Evolutionary conservation across 2,329 filamentous ascomycete species (phyloP).

Genomic region (Pleomassaria siparia): DNA sequence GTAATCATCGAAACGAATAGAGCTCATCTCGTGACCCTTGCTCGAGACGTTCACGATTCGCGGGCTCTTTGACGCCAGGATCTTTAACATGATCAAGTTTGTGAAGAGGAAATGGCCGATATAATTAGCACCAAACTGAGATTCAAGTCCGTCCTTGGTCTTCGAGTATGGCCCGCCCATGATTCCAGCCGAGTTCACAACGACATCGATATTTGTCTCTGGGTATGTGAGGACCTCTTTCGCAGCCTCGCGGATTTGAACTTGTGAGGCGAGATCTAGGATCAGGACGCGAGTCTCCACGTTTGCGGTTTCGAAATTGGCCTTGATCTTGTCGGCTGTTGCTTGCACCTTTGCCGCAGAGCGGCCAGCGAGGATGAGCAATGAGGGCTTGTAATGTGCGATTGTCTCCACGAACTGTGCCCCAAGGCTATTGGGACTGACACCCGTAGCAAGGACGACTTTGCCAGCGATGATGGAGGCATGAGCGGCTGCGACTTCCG

Average conservation of each 20-base stretch:
- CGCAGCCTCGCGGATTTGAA: constrained; percentile 39
- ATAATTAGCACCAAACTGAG: constrained; percentile 52
- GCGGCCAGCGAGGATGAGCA: constrained; percentile 45
- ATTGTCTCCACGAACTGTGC: constrained; percentile 30
- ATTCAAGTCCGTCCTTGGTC: constrained; percentile 40
- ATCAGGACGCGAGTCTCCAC: constrained; percentile 34
- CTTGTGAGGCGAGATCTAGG: constrained; percentile 43
- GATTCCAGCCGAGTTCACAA: constrained; percentile 46
- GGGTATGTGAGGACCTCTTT: constrained; percentile 27
- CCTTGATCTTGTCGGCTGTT: constrained; percentile 41
- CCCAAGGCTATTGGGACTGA: constrained; percentile 31
- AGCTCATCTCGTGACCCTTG: constrained; percentile 42
- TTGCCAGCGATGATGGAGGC: constrained; percentile 50
- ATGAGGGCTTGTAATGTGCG: constrained; percentile 27
- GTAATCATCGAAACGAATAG: constrained; percentile 48
- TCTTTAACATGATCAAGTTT: constrained; percentile 48
- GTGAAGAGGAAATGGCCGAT: constrained; percentile 53
- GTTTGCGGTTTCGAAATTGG: constrained; percentile 28
- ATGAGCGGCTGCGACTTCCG: constrained; percentile 42
- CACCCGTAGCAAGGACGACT: constrained; percentile 42
- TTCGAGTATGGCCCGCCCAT: constrained; percentile 35
- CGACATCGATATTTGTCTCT: constrained; percentile 44
- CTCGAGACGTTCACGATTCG: constrained; percentile 49
- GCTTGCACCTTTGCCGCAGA: constrained; percentile 44
- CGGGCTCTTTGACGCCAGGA: constrained; percentile 35